Evolutionary conservation across 495 filamentous ascomycete genomes (phyloP).

Genomic region (Elasticomyces elasticus): DNA sequence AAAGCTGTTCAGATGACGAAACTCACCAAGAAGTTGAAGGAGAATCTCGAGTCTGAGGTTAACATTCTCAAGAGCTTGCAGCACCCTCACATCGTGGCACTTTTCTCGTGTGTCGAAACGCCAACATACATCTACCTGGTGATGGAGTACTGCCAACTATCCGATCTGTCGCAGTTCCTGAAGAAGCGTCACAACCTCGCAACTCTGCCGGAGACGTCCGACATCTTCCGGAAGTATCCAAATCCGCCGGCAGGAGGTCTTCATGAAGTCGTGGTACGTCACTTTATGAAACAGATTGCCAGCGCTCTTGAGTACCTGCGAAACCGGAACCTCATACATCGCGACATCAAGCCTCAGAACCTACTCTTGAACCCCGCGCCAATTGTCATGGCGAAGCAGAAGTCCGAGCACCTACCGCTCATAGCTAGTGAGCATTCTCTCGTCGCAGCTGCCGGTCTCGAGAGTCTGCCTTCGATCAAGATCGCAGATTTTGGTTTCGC

Average conservation of each 20-base stretch:
- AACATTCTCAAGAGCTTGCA: constrained; percentile 82
- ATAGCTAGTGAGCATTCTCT: constrained; percentile 64
- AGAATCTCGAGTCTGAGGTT: constrained; percentile 91
- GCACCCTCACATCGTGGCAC: constrained; percentile 92
- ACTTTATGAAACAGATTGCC: constrained; percentile 91
- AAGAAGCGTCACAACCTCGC: constrained; percentile 75
- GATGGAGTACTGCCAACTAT: constrained; percentile 96
- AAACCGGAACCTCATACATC: constrained; percentile 77
- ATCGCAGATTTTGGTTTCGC: constrained; percentile 97
- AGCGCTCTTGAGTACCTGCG: constrained; percentile 86
- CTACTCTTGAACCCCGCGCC: constrained; percentile 81
- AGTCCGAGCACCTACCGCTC: constrained; percentile 43
- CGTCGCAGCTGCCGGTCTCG: constrained; percentile 71
- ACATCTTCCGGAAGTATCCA: constrained; percentile 87
- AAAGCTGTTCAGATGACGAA: constrained; percentile 87
- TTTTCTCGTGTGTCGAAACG: constrained; percentile 86
- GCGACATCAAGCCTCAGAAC: constrained; percentile 96
- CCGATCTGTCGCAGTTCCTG: constrained; percentile 88
- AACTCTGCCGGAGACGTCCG: constrained; percentile 63
- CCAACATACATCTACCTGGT: constrained; percentile 83
- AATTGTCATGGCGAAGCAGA: constrained; percentile 44
- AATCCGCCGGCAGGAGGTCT: constrained; percentile 68
- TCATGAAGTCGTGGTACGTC: constrained; percentile 85
- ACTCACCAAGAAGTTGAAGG: constrained; percentile 88
- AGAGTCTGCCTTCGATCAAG: constrained; percentile 87